Conservation (phyloP, 2,329 filamentous ascomycete genomes). For the Pseudogymnoascus destructans region DNA sequence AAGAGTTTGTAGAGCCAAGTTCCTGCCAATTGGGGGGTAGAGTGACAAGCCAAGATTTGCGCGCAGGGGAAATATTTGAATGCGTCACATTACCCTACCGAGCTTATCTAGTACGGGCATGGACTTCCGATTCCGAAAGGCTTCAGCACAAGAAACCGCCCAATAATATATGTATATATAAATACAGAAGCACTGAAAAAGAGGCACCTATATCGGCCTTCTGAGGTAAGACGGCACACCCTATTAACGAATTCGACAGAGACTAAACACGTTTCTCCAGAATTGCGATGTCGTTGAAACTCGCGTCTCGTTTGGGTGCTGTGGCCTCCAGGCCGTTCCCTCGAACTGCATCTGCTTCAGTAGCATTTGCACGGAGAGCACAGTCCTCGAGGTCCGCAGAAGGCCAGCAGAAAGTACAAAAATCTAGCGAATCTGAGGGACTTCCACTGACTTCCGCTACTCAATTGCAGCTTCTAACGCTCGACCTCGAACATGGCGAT, state of each 20-base stretch:
- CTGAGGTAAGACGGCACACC: constrained; percentile 8
- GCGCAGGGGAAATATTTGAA: constrained; percentile 7
- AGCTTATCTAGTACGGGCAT: constrained; percentile 6
- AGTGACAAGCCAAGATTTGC: constrained; percentile 7
- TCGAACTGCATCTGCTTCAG: constrained; percentile 6
- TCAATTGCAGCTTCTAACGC: constrained; percentile 55
- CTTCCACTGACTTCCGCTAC: constrained; percentile 14
- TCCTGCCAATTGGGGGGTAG: not conserved
- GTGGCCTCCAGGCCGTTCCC: constrained; percentile 5
- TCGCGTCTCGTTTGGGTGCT: constrained; percentile 8
- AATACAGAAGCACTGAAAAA: constrained; percentile 1
- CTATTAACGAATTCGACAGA: constrained; percentile 5
- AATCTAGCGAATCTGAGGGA: constrained; percentile 3
- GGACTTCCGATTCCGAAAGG: constrained; percentile 8
- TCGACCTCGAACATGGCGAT: constrained; percentile 71
- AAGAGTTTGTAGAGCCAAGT: not conserved
- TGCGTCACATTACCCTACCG: constrained; percentile 8
- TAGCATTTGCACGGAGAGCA: constrained; percentile 6
- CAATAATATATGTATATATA: constrained; percentile 1
- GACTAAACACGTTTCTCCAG: constrained; percentile 2
- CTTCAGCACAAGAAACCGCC: not conserved
- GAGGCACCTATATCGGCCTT: constrained; percentile 8
- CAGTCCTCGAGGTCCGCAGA: constrained; percentile 28
- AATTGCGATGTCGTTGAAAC: constrained; percentile 8
- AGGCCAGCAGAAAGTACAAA: constrained; percentile 43